Evolutionary conservation across 2,329 filamentous ascomycete genomes (phyloP).

Genomic region (Fusarium sp.): DNA sequence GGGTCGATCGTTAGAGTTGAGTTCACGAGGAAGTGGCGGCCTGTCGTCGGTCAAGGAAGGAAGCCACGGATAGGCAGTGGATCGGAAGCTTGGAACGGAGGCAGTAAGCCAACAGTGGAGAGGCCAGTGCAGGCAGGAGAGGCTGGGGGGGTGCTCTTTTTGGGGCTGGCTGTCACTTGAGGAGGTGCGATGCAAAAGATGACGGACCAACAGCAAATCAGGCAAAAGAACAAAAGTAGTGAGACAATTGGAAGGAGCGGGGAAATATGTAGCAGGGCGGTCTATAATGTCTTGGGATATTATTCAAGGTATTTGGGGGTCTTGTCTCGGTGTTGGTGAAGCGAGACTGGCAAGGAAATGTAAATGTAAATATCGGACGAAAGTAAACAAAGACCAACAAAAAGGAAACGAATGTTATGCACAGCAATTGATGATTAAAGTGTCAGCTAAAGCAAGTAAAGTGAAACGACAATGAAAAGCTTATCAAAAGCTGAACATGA

Average conservation of each 20-base stretch:
- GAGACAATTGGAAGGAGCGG: slow-evolving; percentile 35
- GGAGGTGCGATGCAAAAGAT: not conserved
- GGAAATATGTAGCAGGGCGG: slow-evolving; percentile 21
- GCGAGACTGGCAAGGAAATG: slow-evolving; percentile 2
- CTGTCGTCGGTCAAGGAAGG: slow-evolving; percentile 31
- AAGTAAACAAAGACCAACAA: slow-evolving; percentile 36
- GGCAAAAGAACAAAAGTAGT: slow-evolving; percentile 10
- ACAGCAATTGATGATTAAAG: slow-evolving; percentile 3
- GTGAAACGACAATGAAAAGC: not conserved
- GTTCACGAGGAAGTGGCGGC: slow-evolving; percentile 39
- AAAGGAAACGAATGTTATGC: slow-evolving; percentile 2
- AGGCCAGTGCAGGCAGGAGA: slow-evolving; percentile 1
- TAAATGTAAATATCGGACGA: not conserved
- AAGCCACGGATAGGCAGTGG: slow-evolving; percentile 33
- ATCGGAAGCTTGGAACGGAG: slow-evolving; percentile 40
- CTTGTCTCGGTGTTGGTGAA: slow-evolving; percentile 20
- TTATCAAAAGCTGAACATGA: slow-evolving; percentile 6
- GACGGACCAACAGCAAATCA: slow-evolving; percentile 13
- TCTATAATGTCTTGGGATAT: slow-evolving; percentile 36
- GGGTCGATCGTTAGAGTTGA: slow-evolving; percentile 31
- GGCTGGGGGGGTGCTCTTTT: slow-evolving; percentile 24
- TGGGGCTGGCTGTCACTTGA: slow-evolving; percentile 18
- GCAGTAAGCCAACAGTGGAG: slow-evolving; percentile 28
- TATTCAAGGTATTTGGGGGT: slow-evolving; percentile 3
- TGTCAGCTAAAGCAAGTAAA: not conserved